Conservation (phyloP, 768 basidiomycete genomes). For the Pisolithus tinctorius region DNA sequence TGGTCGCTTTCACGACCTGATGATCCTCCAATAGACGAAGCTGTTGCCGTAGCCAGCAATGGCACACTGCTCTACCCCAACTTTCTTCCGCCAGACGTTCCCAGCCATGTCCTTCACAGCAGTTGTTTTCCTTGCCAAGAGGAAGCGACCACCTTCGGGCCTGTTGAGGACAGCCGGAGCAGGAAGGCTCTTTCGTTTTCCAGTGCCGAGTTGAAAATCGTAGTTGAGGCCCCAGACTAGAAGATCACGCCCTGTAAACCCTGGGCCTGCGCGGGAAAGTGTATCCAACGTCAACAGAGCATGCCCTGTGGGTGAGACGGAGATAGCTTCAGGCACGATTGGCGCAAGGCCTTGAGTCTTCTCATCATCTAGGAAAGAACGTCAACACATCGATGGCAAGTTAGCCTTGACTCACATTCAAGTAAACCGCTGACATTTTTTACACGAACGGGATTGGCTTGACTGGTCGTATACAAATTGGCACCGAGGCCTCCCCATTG, state of each 20-base stretch:
- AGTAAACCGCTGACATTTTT: conserved; percentile 75
- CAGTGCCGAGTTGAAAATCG: conserved; percentile 70
- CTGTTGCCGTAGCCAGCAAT: conserved; percentile 59
- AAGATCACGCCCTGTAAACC: conserved; percentile 55
- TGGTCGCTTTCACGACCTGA: conserved; percentile 1
- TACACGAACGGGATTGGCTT: conserved; percentile 62
- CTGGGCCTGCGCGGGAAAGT: conserved; percentile 36
- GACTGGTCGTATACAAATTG: conserved; percentile 55
- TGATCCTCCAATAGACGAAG: conserved; percentile 65
- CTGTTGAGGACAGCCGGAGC: conserved; percentile 46
- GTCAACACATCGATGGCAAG: conserved; percentile 2
- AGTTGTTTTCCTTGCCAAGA: conserved; percentile 47
- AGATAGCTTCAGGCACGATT: conserved; percentile 54
- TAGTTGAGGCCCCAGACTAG: conserved; percentile 70
- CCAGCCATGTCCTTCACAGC: conserved; percentile 56
- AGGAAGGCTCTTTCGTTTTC: conserved; percentile 54
- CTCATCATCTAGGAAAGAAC: conserved; percentile 53
- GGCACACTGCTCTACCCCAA: conserved; percentile 58
- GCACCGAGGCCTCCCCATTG: conserved; percentile 77
- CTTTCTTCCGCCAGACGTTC: conserved; percentile 50
- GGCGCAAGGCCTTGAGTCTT: conserved; percentile 50
- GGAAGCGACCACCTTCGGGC: conserved; percentile 49
- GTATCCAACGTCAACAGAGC: conserved; percentile 71
- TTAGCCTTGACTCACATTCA: conserved; percentile 60
- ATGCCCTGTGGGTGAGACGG: conserved; percentile 71